phyloP scores from a whole-genome alignment of 2,329 filamentous ascomycete genomes.

The Dactylellina drechsleri region DNA sequence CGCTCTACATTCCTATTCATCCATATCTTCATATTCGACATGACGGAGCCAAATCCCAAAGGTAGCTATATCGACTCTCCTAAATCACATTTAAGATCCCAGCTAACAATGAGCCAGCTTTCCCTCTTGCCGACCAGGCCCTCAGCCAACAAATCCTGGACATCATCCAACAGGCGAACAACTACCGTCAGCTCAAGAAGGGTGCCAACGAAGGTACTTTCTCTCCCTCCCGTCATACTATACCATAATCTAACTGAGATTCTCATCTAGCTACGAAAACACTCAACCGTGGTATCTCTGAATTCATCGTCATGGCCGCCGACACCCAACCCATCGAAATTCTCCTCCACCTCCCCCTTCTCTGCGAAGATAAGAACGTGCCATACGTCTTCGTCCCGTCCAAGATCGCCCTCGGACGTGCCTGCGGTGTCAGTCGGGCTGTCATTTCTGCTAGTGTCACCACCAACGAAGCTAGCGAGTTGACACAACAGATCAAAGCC shows the following conservation, averaged over 20 bases:
- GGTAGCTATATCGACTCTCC: constrained; percentile 38
- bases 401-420: constrained; percentile 86
- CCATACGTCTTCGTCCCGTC: constrained; percentile 77
- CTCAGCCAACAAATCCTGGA: constrained; percentile 85
- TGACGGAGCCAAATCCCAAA: constrained; percentile 58
- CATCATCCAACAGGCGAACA: constrained; percentile 76
- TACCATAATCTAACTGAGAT: neutral
- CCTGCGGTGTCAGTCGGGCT: constrained; percentile 85
- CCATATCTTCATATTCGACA: constrained; percentile 27
- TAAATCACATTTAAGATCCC: neutral
- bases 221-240: neutral
- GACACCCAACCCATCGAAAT: constrained; percentile 90
- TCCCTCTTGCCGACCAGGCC: constrained; percentile 71
- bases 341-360: constrained; percentile 85
- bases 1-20: neutral
- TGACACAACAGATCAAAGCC: constrained; percentile 85
- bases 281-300: constrained; percentile 87
- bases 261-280: constrained; percentile 75
- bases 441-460: constrained; percentile 91
- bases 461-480: constrained; percentile 87
- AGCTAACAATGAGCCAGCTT: constrained; percentile 54
- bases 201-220: constrained; percentile 77
- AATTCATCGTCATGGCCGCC: constrained; percentile 87
- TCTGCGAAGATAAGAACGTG: constrained; percentile 84
- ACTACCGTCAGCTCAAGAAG: constrained; percentile 84